phyloP scores from a whole-genome alignment of 2,329 filamentous ascomycete species.

The Macrophomina pseudophaseolina region DNA sequence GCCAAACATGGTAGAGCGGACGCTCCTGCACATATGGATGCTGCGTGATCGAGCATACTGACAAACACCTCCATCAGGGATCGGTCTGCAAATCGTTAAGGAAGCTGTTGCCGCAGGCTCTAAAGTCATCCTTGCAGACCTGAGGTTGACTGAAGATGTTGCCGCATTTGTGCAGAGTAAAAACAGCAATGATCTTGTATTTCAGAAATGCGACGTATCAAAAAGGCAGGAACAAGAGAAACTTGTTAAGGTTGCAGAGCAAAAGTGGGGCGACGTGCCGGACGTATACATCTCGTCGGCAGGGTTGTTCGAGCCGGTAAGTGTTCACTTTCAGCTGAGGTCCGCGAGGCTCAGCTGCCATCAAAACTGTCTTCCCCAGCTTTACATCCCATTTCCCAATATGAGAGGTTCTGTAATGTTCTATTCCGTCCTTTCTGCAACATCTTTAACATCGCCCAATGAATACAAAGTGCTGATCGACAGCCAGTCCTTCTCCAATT shows the following conservation, averaged over 20 bases:
- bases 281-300: conserved; percentile 25
- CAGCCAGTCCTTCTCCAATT: conserved; percentile 20
- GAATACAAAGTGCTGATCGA: neutral
- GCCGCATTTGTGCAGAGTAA: conserved; percentile 11
- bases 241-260: conserved; percentile 2
- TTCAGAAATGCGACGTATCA: conserved; percentile 25
- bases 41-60: no score
- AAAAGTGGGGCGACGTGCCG: conserved; percentile 21
- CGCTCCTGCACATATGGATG: no score
- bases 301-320: conserved; percentile 26
- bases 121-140: conserved; percentile 42
- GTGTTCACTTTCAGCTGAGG: neutral
- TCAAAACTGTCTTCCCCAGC: neutral
- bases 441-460: neutral
- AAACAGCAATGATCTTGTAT: neutral
- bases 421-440: neutral
- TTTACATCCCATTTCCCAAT: no score
- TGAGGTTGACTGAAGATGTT: neutral
- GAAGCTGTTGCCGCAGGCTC: conserved; percentile 87
- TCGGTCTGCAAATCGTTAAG: conserved; percentile 88
- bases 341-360: neutral
- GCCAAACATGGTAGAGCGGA: no score
- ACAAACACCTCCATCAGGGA: neutral
- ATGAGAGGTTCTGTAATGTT: neutral
- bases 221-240: conserved; percentile 16